phyloP scores from a whole-genome alignment of 2,329 filamentous ascomycete genomes.

The Paecilomyces niveus region DNA sequence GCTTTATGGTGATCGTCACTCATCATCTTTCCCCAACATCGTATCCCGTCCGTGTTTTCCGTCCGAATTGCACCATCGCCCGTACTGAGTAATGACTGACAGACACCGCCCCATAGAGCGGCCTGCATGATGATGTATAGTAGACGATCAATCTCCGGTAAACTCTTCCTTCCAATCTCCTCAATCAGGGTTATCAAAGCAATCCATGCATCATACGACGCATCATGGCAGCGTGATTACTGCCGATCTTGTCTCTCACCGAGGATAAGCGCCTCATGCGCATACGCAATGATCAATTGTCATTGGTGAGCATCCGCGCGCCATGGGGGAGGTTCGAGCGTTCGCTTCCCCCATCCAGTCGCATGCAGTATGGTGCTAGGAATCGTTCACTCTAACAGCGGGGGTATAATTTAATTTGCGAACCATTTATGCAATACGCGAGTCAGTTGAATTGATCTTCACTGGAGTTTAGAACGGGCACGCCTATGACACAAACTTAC shows the following conservation, averaged over 20 bases:
- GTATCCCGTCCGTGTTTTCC: background rate
- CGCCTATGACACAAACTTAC: background rate
- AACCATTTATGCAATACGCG: background rate
- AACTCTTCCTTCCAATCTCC: background rate
- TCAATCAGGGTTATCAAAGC: background rate
- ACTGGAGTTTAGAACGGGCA: background rate
- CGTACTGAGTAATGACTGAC: background rate
- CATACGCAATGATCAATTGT: background rate
- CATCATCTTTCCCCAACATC: background rate
- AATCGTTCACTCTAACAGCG: background rate
- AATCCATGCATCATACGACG: no score
- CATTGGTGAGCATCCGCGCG: background rate
- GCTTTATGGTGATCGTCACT: background rate
- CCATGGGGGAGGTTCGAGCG: background rate
- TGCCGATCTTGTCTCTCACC: background rate
- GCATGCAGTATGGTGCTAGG: background rate
- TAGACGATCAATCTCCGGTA: background rate
- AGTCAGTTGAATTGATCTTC: background rate
- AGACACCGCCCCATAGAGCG: background rate
- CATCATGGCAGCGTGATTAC: no score
- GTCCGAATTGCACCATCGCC: background rate
- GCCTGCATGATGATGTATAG: no score
- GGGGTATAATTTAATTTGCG: background rate
- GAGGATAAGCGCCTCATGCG: background rate
- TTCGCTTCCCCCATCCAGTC: background rate